Base-by-base conservation (phyloP, 441 rosid genomes). In the Sinapis alba region DNA sequence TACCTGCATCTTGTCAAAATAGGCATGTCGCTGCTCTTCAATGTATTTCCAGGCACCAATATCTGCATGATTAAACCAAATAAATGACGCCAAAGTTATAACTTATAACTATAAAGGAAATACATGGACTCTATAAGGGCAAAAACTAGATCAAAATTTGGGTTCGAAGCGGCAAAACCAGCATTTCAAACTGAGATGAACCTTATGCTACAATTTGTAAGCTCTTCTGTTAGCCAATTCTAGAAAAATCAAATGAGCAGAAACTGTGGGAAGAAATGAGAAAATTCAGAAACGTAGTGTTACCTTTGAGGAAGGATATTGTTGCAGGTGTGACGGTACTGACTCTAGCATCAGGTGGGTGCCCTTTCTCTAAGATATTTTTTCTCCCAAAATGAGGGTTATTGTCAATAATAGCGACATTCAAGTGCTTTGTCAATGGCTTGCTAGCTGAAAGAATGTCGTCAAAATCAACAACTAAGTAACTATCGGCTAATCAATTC, bases 1-100 rank as follows among this genome's bases (percentile, higher is more conserved):
- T 69, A 94, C 98, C 97, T 94, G 97, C 97, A 94, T 92, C 83
- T 83, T 85, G 85, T 92, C 91, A 77, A 94, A 94, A 83, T 87
- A 89, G 2, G 99, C 97, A 84, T 89, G 96, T 28, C 96, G 86
- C 68, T 92, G 91, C 68, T 88, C 85, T 75, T 89, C 87, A 81
- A 94, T 83, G 75, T 85, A 83, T 80, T 88, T 85, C 98, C 96
- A 94, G 73, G 98, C 97, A 81, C 97, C 99, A 79, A 83, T 63
- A 83, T 90, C 97, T 94, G 83, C 74, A 69, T 50, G 1, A 63
- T 23, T 45, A n/a, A 56, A 79, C 38, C 34, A 38, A 58, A 72
- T 18, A 75, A 51, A 61, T 71, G 36, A 36, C 4, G 15, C 15
- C 28, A 30, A 38, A 68, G 27, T 7, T 4, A 23, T 11, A 47